phyloP scores from a whole-genome alignment of 1,284 basidiomycete genomes.

The Moesziomyces sp. region DNA sequence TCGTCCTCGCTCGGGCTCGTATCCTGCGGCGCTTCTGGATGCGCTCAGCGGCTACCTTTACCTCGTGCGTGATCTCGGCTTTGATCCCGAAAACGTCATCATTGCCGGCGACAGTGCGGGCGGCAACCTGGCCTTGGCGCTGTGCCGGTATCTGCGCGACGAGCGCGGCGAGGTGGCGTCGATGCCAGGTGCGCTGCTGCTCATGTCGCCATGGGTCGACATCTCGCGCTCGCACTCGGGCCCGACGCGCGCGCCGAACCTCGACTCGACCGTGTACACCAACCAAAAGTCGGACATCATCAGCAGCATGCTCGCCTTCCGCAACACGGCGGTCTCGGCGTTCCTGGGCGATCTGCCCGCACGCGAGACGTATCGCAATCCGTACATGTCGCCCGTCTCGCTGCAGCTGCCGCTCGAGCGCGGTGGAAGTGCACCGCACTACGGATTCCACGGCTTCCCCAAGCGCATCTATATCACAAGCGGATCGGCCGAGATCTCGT shows the following conservation, averaged over 20 bases:
- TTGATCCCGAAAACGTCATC: slow-evolving; percentile 72
- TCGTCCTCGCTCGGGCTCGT: slow-evolving; percentile 49
- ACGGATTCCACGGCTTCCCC: slow-evolving; percentile 61
- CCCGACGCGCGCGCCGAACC: slow-evolving; percentile 55
- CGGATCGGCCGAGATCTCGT: slow-evolving; percentile 58
- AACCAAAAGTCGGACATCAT: slow-evolving; percentile 62
- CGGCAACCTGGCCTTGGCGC: slow-evolving; percentile 76
- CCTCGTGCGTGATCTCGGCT: slow-evolving; percentile 52
- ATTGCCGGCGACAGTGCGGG: slow-evolving; percentile 79
- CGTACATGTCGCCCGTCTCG: slow-evolving; percentile 62
- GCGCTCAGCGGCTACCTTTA: slow-evolving; percentile 62
- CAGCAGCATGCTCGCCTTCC: slow-evolving; percentile 50
- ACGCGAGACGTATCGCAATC: slow-evolving; percentile 60
- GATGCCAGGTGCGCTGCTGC: slow-evolving; percentile 50
- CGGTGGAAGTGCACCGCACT: slow-evolving; percentile 50
- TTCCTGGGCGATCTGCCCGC: slow-evolving; percentile 61
- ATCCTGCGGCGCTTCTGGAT: slow-evolving; percentile 62
- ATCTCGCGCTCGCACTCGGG: slow-evolving; percentile 63
- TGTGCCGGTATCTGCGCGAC: slow-evolving; percentile 67
- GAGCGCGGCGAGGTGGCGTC: slow-evolving; percentile 34
- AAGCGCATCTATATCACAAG: slow-evolving; percentile 53
- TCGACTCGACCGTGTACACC: slow-evolving; percentile 41
- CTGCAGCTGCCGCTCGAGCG: slow-evolving; percentile 52
- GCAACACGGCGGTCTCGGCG: slow-evolving; percentile 62
- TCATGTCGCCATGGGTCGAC: slow-evolving; percentile 65